Evolutionary conservation across 139 green algal genomes (phyloP).

Genomic region (Penium margaritaceum): DNA sequence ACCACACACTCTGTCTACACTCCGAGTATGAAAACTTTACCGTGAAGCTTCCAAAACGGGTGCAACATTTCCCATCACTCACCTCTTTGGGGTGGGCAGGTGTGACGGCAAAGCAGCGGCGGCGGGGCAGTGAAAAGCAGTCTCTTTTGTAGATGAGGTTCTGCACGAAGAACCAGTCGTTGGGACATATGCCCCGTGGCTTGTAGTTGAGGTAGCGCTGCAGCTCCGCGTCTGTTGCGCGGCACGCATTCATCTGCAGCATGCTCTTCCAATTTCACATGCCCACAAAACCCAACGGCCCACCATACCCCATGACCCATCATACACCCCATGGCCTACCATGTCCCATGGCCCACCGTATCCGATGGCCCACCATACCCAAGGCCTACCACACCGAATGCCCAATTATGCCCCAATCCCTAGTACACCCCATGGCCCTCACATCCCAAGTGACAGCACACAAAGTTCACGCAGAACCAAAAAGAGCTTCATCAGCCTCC

Average conservation of each 20-base stretch:
- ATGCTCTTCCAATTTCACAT: no score
- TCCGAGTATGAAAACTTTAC: no score
- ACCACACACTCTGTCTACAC: no score
- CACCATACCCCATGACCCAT: background rate
- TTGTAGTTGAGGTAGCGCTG: slow-evolving; percentile 16
- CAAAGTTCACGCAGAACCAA: no score
- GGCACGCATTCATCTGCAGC: background rate
- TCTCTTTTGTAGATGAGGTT: slow-evolving; percentile 9
- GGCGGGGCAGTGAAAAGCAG: slow-evolving; percentile 14
- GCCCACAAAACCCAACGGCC: background rate
- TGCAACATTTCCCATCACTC: no score
- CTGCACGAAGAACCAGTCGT: slow-evolving; percentile 28
- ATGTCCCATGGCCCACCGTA: background rate
- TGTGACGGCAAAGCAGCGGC: slow-evolving; percentile 14
- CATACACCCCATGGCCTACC: background rate
- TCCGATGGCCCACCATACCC: background rate
- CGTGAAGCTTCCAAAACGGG: no score
- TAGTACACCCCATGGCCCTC: no score
- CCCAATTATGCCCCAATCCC: no score
- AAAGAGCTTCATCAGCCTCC: no score
- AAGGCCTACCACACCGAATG: no score
- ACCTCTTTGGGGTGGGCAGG: background rate
- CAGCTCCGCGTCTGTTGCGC: background rate
- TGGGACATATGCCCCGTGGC: background rate
- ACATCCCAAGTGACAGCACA: no score